Conservation (phyloP, 495 filamentous ascomycete species). For the Sordaria brevicollis region DNA sequence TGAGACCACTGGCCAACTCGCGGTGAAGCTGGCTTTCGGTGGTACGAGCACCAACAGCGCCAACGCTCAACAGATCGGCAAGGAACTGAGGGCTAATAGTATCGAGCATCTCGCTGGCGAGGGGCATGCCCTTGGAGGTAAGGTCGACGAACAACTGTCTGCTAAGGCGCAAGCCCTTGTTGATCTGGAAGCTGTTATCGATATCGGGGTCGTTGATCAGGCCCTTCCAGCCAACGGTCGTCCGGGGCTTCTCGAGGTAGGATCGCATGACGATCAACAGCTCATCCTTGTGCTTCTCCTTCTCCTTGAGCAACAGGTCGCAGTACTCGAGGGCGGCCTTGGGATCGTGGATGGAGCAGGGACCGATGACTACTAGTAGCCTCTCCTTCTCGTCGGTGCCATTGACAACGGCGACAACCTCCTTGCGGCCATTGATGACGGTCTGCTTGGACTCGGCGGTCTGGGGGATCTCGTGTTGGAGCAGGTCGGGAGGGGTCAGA, state of each 20-base stretch:
- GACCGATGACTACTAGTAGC: constrained; percentile 86
- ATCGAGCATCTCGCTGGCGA: constrained; percentile 97
- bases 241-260: constrained; percentile 98
- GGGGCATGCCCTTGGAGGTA: constrained; percentile 91
- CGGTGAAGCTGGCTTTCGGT: constrained; percentile 94
- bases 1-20: constrained; percentile 85
- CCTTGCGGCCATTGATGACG: constrained; percentile 70
- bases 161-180: constrained; percentile 83
- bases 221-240: constrained; percentile 98
- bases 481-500: constrained; percentile 82
- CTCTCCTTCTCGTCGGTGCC: constrained; percentile 65
- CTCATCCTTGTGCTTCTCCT: constrained; percentile 82
- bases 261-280: constrained; percentile 94
- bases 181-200: constrained; percentile 97
- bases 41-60: constrained; percentile 89
- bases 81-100: constrained; percentile 98
- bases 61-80: constrained; percentile 85
- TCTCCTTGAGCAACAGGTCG: constrained; percentile 66
- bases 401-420: constrained; percentile 71
- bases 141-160: constrained; percentile 92
- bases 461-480: constrained; percentile 89
- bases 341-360: constrained; percentile 97
- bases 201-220: constrained; percentile 99
- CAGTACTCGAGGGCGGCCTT: constrained; percentile 88
- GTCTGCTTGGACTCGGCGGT: constrained; percentile 66